A percentile compares a stretch with the other conserved stretches of the same genome.
These are phyloP conservation scores for Rhizodiscina lignyota DNA, from an alignment of 495 filamentous ascomycete genomes.

Conservation along the genomic window DNA sequence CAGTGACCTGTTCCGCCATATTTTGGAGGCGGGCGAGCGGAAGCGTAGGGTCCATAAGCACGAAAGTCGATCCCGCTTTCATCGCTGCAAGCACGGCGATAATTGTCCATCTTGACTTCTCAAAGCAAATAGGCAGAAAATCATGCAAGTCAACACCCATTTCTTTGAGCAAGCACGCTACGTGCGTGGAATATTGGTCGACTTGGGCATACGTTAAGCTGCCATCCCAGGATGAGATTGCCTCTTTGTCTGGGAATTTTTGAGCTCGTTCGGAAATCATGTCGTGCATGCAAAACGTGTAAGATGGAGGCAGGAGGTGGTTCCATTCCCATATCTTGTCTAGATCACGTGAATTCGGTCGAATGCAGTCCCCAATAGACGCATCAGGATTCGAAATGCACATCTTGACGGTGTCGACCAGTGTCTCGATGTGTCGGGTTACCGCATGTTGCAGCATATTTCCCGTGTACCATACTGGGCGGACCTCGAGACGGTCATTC, in stretches of 20 bases:
- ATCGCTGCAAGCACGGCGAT: constrained; percentile 36
- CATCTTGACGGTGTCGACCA: neutral
- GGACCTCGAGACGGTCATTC: too few species aligned
- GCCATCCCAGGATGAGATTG: constrained; percentile 17
- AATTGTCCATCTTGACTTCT: constrained; percentile 37
- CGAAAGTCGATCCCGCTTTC: constrained; percentile 35
- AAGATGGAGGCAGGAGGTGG: constrained; percentile 1
- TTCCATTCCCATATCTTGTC: constrained; percentile 12
- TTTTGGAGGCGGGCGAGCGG: constrained; percentile 30
- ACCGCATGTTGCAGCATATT: too few species aligned
- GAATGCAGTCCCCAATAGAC: neutral
- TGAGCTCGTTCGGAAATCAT: constrained; percentile 7
- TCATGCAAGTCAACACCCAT: constrained; percentile 22
- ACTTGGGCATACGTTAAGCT: constrained; percentile 21
- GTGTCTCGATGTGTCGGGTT: too few species aligned
- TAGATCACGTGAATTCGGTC: constrained; percentile 1
- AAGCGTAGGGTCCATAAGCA: constrained; percentile 41
- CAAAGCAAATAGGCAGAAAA: constrained; percentile 34
- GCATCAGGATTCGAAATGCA: neutral
- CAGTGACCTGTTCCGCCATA: constrained; percentile 23
- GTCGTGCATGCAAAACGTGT: constrained; percentile 9
- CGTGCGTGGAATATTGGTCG: constrained; percentile 14
- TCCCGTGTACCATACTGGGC: too few species aligned
- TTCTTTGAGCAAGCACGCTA: constrained; percentile 19
- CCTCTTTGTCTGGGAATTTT: constrained; percentile 4